A percentile compares a stretch with the other conserved stretches of the same genome.
Evolutionary conservation across 345 rosid species (phyloP).

Genomic region (Syzygium jambos): DNA sequence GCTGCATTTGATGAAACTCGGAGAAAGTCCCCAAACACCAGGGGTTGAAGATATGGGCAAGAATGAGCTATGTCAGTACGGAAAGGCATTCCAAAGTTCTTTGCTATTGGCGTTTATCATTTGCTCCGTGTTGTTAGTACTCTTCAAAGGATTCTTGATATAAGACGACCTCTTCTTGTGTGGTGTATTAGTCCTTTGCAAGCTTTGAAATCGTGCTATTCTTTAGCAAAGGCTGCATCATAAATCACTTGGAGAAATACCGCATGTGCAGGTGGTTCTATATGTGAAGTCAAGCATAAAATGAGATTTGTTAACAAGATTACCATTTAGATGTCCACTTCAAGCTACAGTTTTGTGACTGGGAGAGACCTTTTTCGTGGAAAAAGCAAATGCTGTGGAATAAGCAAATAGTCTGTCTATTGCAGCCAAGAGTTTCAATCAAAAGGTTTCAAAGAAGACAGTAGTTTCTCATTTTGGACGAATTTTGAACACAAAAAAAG

Average conservation of each 20-base stretch:
- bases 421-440: neutral
- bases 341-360: neutral
- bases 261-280: neutral
- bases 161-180: neutral
- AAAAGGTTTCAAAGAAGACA: neutral
- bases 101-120: neutral
- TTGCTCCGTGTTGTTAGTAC: neutral
- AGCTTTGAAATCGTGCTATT: neutral
- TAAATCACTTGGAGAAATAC: neutral
- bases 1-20: neutral
- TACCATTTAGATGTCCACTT: neutral
- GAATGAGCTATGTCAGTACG: neutral
- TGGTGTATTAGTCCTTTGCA: neutral
- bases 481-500: neutral
- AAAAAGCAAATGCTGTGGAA: neutral
- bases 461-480: neutral
- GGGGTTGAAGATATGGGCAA: rapidly evolving
- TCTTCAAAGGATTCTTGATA: neutral
- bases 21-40: neutral
- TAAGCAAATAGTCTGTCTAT: no score
- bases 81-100: neutral
- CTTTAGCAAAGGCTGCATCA: neutral
- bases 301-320: neutral
- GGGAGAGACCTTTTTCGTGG: neutral
- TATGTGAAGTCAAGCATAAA: neutral